These are phyloP conservation scores for Mediolabrus comicus DNA, from an alignment of 108 stramenopile species.

Conservation along the genomic window DNA sequence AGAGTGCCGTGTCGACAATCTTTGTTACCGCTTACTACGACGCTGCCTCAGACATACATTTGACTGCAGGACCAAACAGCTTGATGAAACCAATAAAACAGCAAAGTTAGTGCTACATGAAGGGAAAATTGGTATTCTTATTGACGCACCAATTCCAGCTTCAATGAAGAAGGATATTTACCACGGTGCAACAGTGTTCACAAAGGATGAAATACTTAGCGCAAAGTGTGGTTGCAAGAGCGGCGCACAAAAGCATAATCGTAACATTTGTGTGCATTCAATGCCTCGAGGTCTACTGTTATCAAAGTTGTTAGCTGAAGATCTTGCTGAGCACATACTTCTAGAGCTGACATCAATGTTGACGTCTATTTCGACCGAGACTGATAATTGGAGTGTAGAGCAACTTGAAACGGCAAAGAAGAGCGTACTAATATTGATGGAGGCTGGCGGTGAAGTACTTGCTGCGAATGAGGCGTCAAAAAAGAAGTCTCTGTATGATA, in stretches of 20 bases:
- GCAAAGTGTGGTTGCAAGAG: constrained; percentile 9
- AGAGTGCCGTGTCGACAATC: constrained; percentile 7
- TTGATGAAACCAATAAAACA: constrained; percentile 17
- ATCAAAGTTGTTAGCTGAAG: constrained; percentile 11
- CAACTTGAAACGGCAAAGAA: constrained; percentile 1
- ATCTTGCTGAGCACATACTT: constrained; percentile 15
- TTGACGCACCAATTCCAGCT: constrained; percentile 16
- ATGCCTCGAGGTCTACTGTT: constrained; percentile 6
- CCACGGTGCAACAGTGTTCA: constrained; percentile 6
- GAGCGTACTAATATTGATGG: constrained; percentile 8
- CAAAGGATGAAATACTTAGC: constrained; percentile 14
- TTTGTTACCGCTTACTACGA: constrained; percentile 10
- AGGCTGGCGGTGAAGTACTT: background rate
- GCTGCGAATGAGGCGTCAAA: background rate
- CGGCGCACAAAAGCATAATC: background rate
- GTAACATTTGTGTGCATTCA: constrained; percentile 4
- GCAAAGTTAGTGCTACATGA: constrained; percentile 17
- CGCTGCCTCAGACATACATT: constrained; percentile 15
- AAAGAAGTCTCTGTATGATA: constrained; percentile 10
- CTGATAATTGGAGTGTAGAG: constrained; percentile 5
- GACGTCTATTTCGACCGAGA: constrained; percentile 9
- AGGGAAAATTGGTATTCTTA: constrained; percentile 6
- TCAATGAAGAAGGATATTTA: constrained; percentile 28
- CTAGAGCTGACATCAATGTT: constrained; percentile 13
- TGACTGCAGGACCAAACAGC: constrained; percentile 11